Base-by-base conservation (phyloP, 192 early-diverging fungal species). In the Thamnidium elegans region DNA sequence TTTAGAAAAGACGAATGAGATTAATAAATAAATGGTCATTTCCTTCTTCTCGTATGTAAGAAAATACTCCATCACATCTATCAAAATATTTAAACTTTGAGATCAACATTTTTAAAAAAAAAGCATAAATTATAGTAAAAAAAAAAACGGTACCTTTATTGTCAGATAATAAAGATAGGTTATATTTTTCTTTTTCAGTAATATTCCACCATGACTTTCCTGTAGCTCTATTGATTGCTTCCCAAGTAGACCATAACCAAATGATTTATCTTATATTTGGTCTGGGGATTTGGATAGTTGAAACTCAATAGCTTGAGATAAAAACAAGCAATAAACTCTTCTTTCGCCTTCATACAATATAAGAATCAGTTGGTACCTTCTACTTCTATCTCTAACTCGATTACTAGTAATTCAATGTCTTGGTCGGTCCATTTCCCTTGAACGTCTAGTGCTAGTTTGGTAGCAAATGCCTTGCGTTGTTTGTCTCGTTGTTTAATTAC, bases 1-100 rank as follows among this genome's bases (percentile, higher is more conserved):
- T 26, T 26, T 26, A 26, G 26, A 26, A 26, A 26, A 26, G 3
- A 3, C 26, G 26, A 2, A 26, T 26, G 26, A 26, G 1, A 26
- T 26, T 26, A 26, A 26, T 26, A 26, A 26, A 26, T 39, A 39
- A 39, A 39, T 39, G 5, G 9, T 39, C 1, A 39, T 39, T 4
- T 39, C 55, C n/a, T 56, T 55, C 54, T 36, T 56, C 55, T 10
- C 8, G n/a, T 3, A 56, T 34, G 36, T 56, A 56, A 3, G 55
- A 56, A 19, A 56, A 56, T 9, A 56, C 32, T 10, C 55, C 36
- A 17, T 56, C 55, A 32, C 55, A 56, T 20, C 34, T 19, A 39
- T 56, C 55, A 39, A 56, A 56, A 34, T 56, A 56, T 39, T 39
- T 56, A 39, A 56, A 56, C 31, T 56, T 56, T 56, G 55, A 55